Conservation (phyloP, 768 basidiomycete species). For the Boletales sp. region DNA sequence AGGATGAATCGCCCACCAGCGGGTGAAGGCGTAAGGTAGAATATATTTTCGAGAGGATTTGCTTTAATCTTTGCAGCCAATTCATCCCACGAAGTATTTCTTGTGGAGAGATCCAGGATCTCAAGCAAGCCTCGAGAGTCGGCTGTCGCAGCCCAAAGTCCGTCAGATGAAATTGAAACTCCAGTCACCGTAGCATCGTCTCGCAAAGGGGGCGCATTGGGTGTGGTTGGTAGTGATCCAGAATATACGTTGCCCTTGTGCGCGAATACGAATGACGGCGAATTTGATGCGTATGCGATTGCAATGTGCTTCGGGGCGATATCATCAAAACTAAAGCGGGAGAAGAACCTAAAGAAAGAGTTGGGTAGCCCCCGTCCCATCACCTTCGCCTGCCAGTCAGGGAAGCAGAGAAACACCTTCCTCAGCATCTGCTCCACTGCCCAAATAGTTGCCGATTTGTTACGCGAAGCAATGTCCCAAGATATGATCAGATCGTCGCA, state of each 20-base stretch:
- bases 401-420: background rate
- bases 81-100: slow-evolving; percentile 2
- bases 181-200: background rate
- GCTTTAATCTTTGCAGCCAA: background rate
- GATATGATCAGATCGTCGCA: slow-evolving; percentile 7
- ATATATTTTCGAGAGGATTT: background rate
- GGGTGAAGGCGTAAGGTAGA: slow-evolving; percentile 2
- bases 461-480: slow-evolving; percentile 6
- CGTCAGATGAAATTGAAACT: slow-evolving; percentile 20
- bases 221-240: background rate
- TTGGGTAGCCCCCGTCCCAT: background rate
- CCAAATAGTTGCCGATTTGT: slow-evolving; percentile 4
- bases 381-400: slow-evolving; percentile 4
- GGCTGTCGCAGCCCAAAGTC: slow-evolving; percentile 13
- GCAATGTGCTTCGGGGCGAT: background rate
- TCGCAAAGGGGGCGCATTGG: background rate
- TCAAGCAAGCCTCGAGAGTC: slow-evolving; percentile 1
- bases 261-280: slow-evolving; percentile 6
- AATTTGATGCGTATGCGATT: slow-evolving; percentile 1
- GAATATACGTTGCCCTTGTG: background rate
- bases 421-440: background rate
- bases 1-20: slow-evolving; percentile 12
- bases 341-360: background rate
- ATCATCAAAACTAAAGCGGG: background rate
- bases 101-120: slow-evolving; percentile 6